These are phyloP conservation scores for Geopyxis carbonaria DNA, from an alignment of 495 filamentous ascomycete species.

Conservation along the genomic window DNA sequence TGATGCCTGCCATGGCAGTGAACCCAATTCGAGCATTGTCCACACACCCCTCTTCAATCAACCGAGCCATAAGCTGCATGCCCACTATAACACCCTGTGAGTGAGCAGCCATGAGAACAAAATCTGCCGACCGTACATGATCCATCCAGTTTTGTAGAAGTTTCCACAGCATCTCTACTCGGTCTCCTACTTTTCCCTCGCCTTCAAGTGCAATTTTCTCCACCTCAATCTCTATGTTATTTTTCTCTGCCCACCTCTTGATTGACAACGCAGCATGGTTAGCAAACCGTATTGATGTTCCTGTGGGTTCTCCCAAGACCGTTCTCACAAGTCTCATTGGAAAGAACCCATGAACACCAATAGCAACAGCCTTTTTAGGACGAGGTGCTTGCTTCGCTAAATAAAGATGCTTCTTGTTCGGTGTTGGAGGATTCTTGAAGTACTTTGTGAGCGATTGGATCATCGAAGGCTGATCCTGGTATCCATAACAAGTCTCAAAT, in stretches of 20 bases:
- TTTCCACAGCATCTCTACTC: constrained; percentile 86
- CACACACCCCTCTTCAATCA: constrained; percentile 42
- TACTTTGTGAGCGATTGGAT: constrained; percentile 47
- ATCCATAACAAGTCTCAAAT: constrained; percentile 33
- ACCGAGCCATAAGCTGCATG: constrained; percentile 80
- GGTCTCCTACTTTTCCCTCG: constrained; percentile 86
- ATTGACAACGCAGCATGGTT: constrained; percentile 75
- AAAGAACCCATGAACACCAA: constrained; percentile 89
- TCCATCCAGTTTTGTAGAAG: constrained; percentile 89
- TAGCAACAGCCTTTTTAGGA: constrained; percentile 70
- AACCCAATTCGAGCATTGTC: constrained; percentile 23
- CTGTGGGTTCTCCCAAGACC: constrained; percentile 84
- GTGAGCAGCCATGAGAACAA: constrained; percentile 79
- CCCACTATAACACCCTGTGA: constrained; percentile 90
- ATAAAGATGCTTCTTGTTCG: constrained; percentile 46
- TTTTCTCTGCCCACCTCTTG: constrained; percentile 54
- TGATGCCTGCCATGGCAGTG: constrained; percentile 53
- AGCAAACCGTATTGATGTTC: constrained; percentile 85
- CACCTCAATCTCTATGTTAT: constrained; percentile 51
- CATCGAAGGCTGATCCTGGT: constrained; percentile 51
- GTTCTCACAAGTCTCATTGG: constrained; percentile 68
- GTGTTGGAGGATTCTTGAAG: constrained; percentile 43
- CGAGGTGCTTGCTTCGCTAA: constrained; percentile 50
- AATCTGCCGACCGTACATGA: constrained; percentile 68
- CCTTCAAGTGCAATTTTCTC: constrained; percentile 91